Percentiles rank a stretch among this genome's conserved stretches.
These are phyloP conservation scores for Psophocarpus tetragonolobus DNA, from an alignment of 306 rosid species.

Conservation along the genomic window DNA sequence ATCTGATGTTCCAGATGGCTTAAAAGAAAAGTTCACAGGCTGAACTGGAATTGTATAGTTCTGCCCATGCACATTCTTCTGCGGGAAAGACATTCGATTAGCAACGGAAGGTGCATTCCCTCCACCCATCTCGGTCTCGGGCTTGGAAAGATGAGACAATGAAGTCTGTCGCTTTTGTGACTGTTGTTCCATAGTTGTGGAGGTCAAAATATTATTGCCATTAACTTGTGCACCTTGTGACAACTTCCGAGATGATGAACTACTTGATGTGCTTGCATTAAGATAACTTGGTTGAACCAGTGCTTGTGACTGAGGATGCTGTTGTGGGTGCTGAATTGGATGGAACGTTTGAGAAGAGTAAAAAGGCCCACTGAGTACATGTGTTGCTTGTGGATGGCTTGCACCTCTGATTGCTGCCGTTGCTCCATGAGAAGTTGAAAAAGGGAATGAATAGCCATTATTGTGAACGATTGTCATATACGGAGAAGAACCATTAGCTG, in stretches of 20 bases:
- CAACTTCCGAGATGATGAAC: slow-evolving; percentile 54
- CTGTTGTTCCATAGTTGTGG: slow-evolving; percentile 49
- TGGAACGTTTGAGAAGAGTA: slow-evolving; percentile 57
- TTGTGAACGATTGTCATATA: slow-evolving; percentile 55
- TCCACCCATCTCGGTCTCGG: slow-evolving; percentile 40
- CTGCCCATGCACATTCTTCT: slow-evolving; percentile 50
- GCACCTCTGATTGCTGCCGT: slow-evolving; percentile 46
- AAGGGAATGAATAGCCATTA: slow-evolving; percentile 58
- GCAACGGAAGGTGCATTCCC: slow-evolving; percentile 49
- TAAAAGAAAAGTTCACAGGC: slow-evolving; percentile 59
- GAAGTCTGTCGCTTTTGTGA: slow-evolving; percentile 49
- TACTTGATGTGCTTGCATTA: slow-evolving; percentile 37
- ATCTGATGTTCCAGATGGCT: slow-evolving; percentile 49
- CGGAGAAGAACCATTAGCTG: slow-evolving; percentile 51
- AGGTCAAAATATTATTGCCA: slow-evolving; percentile 45
- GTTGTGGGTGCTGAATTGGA: slow-evolving; percentile 61
- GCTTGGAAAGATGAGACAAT: slow-evolving; percentile 46
- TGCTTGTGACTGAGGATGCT: slow-evolving; percentile 48
- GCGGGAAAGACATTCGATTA: slow-evolving; percentile 39
- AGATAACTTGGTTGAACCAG: slow-evolving; percentile 48
- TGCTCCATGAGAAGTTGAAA: slow-evolving; percentile 57
- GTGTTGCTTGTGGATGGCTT: slow-evolving; percentile 52
- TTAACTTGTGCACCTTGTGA: slow-evolving; percentile 43
- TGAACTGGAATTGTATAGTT: slow-evolving; percentile 60
- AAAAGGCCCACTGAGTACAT: slow-evolving; percentile 50